Percentiles rank a stretch among this genome's conserved stretches.
Conservation (phyloP, 495 filamentous ascomycete genomes). For the Penicillium canescens region DNA sequence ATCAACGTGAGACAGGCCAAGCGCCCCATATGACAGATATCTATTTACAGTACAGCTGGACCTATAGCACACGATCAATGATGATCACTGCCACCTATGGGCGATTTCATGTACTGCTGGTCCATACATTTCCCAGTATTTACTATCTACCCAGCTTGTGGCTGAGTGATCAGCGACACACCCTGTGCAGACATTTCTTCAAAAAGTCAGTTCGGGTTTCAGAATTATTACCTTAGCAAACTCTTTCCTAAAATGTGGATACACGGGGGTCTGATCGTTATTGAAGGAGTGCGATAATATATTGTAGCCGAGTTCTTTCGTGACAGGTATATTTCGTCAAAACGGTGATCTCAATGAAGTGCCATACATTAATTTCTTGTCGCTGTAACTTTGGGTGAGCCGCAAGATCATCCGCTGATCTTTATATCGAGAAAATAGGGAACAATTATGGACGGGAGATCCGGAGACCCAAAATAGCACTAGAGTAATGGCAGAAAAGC, state of each 20-base stretch:
- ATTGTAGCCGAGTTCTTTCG: no score
- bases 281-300: no score
- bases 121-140: background rate
- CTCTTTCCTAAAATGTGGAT: background rate
- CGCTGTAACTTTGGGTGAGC: no score
- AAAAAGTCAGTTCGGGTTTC: background rate
- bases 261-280: background rate
- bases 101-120: background rate
- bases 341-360: no score
- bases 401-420: no score
- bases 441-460: no score
- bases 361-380: no score
- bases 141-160: background rate
- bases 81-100: background rate
- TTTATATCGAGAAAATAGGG: no score
- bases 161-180: background rate
- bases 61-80: background rate
- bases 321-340: no score
- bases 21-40: background rate
- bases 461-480: no score
- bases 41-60: background rate
- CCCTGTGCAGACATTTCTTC: background rate
- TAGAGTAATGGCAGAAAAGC: no score
- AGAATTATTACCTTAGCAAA: background rate
- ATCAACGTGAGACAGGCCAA: constrained; percentile 13